Evolutionary conservation across 257 asterid genomes (phyloP).

Genomic region (Solanum chiquidenum): DNA sequence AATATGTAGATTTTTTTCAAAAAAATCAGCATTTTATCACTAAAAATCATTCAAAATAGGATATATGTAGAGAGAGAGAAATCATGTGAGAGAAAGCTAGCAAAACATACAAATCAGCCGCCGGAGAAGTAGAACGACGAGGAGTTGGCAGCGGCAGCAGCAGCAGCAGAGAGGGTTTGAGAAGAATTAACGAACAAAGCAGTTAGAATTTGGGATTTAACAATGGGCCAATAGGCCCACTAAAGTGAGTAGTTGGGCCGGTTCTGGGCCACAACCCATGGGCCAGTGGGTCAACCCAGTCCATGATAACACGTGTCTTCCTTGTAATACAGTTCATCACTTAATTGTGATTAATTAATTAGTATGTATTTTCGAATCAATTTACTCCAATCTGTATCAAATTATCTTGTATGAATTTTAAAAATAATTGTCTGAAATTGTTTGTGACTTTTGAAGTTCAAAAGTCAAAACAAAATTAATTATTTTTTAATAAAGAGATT

Average conservation of each 20-base stretch:
- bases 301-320: neutral
- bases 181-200: neutral
- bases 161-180: neutral
- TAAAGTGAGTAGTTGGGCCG: neutral
- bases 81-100: neutral
- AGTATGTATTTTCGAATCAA: neutral
- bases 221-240: neutral
- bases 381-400: neutral
- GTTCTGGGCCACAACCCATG: neutral
- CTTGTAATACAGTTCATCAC: too few species aligned
- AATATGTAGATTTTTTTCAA: neutral
- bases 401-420: neutral
- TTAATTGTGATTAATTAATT: neutral
- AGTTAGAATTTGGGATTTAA: neutral
- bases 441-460: neutral
- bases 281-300: neutral
- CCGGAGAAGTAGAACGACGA: neutral
- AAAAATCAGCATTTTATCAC: neutral
- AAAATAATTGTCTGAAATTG: too few species aligned
- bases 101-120: neutral
- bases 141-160: neutral
- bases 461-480: neutral
- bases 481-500: neutral
- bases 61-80: neutral
- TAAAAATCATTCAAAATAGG: neutral